phyloP scores from a whole-genome alignment of 148 eudicot species.

The Suaeda aralocaspica region DNA sequence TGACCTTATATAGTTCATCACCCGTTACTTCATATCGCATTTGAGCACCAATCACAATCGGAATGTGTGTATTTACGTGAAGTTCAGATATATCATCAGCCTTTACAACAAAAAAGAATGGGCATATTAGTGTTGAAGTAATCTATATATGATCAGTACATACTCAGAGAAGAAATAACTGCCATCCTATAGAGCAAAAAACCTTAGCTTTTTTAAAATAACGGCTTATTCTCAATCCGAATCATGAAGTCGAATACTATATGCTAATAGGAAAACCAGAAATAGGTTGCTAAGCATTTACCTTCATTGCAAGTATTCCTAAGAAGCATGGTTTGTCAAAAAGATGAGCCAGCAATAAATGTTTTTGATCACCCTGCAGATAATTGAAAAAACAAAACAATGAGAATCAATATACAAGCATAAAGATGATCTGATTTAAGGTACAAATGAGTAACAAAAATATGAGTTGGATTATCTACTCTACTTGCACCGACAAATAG shows the following conservation, averaged over 20 bases:
- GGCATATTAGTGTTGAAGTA: not conserved
- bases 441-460: not conserved
- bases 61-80: slow-evolving; percentile 91
- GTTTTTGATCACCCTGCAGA: slow-evolving; percentile 67
- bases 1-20: slow-evolving; percentile 78
- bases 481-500: not conserved
- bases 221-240: not conserved
- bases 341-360: slow-evolving; percentile 79
- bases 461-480: not conserved
- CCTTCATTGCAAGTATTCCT: slow-evolving; percentile 81
- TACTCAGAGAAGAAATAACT: no score
- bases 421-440: not conserved
- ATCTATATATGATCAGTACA: not conserved
- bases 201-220: not conserved
- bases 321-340: slow-evolving; percentile 97
- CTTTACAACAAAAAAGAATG: slow-evolving; percentile 29
- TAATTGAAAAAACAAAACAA: not conserved
- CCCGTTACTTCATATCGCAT: slow-evolving; percentile 91
- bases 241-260: not conserved
- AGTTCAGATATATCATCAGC: slow-evolving; percentile 73
- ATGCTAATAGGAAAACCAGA: no score
- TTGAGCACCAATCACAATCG: slow-evolving; percentile 84
- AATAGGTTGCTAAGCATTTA: slow-evolving; percentile 13
- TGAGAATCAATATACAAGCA: not conserved
- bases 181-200: not conserved